Evolutionary conservation across 495 filamentous ascomycete genomes (phyloP).

Genomic region (Aspergillus ostianus): DNA sequence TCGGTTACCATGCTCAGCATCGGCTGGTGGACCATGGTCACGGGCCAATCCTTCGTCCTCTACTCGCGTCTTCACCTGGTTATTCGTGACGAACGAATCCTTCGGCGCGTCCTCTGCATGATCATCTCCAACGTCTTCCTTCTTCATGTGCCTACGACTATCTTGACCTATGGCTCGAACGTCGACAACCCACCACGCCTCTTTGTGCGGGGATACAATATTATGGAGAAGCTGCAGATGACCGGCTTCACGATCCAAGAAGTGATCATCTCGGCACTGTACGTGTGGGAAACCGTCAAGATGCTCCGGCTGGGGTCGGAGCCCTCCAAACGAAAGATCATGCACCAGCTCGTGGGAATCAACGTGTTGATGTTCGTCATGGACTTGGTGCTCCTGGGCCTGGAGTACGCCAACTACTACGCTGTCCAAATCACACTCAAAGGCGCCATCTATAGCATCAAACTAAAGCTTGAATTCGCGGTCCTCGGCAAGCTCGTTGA

Average conservation of each 20-base stretch:
- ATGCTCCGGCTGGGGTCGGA: constrained; percentile 49
- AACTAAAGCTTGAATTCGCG: constrained; percentile 62
- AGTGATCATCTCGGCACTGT: constrained; percentile 54
- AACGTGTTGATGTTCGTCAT: constrained; percentile 52
- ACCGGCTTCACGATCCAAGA: constrained; percentile 59
- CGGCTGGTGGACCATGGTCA: constrained; percentile 56
- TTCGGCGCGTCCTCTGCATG: constrained; percentile 40
- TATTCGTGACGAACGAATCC: constrained; percentile 41
- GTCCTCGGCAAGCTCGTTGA: constrained; percentile 55
- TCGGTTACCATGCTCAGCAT: constrained; percentile 47
- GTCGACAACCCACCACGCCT: constrained; percentile 22
- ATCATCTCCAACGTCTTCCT: constrained; percentile 46
- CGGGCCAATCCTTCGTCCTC: constrained; percentile 50
- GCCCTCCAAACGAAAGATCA: constrained; percentile 42
- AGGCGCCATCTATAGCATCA: constrained; percentile 60
- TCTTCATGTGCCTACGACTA: constrained; percentile 49
- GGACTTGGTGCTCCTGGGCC: constrained; percentile 46
- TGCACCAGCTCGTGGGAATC: constrained; percentile 55
- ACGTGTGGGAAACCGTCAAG: constrained; percentile 53
- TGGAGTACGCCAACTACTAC: constrained; percentile 54
- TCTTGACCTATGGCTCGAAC: constrained; percentile 51
- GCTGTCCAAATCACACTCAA: constrained; percentile 56
- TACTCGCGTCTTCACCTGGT: constrained; percentile 53
- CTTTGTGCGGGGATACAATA: constrained; percentile 47
- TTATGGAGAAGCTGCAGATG: constrained; percentile 58